Conservation (phyloP, 176 grass and related monocot species). For the Oryza rufipogon region DNA sequence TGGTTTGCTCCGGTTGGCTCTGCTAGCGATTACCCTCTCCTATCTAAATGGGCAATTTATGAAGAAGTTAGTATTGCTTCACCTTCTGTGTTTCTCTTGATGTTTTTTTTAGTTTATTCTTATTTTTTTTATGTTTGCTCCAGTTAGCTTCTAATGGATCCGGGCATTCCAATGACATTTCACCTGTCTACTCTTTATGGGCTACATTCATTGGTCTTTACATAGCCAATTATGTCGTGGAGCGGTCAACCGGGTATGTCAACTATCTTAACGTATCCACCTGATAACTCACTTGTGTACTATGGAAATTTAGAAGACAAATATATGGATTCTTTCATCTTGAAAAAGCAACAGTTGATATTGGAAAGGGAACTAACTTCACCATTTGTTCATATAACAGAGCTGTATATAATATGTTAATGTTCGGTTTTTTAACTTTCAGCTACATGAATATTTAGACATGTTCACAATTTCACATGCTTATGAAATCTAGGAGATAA, state of each 20-base stretch:
- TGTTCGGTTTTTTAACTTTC: constrained; percentile 19
- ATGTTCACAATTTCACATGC: not conserved
- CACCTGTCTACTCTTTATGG: constrained; percentile 92
- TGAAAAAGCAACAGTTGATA: not conserved
- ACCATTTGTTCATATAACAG: constrained; percentile 14
- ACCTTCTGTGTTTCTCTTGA: not conserved
- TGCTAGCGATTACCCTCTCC: constrained; percentile 91
- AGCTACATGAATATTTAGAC: constrained; percentile 30
- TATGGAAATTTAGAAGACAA: constrained; percentile 2
- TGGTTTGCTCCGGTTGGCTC: constrained; percentile 97
- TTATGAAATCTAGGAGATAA: constrained; percentile 8
- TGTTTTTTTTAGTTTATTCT: constrained; percentile 21
- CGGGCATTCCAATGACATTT: constrained; percentile 76
- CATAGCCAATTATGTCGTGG: constrained; percentile 95
- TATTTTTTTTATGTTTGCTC: constrained; percentile 50
- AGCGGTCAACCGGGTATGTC: constrained; percentile 91
- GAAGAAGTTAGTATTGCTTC: constrained; percentile 68
- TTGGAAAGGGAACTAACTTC: constrained; percentile 9
- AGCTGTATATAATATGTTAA: not conserved
- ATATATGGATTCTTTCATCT: not conserved
- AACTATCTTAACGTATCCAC: constrained; percentile 34
- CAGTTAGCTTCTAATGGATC: constrained; percentile 85
- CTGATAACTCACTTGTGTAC: not conserved
- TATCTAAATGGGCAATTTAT: constrained; percentile 98
- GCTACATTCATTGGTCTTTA: constrained; percentile 96